These are phyloP conservation scores for Cetraspora pellucida DNA, from an alignment of 192 early-diverging fungal species.

Conservation along the genomic window DNA sequence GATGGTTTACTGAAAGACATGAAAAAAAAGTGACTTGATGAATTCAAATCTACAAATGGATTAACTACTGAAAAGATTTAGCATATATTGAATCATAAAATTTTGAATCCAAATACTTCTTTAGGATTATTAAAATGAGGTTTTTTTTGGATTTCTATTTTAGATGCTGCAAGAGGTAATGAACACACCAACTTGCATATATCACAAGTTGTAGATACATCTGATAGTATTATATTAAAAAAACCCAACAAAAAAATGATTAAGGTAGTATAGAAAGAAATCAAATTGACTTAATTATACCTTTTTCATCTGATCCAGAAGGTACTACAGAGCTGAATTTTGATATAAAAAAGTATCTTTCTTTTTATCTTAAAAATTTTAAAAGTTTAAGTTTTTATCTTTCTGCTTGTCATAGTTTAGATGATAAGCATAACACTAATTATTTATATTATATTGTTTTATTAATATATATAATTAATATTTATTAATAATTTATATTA, in stretches of 20 bases:
- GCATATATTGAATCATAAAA: no score
- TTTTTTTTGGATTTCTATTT: background rate
- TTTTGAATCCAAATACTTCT: no score
- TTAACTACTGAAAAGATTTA: no score
- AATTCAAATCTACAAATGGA: no score
- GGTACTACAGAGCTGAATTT: background rate
- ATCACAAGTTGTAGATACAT: background rate
- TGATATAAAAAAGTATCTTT: background rate
- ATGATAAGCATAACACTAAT: background rate
- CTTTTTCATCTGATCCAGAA: background rate
- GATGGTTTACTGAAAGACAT: no score
- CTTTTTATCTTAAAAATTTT: background rate
- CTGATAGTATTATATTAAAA: background rate
- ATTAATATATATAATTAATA: background rate
- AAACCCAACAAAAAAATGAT: conserved; percentile 1
- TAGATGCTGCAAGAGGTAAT: background rate
- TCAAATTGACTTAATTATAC: background rate
- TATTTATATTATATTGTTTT: background rate
- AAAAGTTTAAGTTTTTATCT: background rate
- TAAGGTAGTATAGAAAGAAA: background rate
- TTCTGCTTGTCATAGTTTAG: background rate
- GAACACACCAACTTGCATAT: background rate
- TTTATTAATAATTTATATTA: background rate
- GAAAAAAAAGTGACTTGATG: no score
- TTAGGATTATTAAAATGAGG: no score